Percentiles rank a stretch among this genome's conserved stretches.
phyloP scores from a whole-genome alignment of 345 rosid species.

The Lumnitzera racemosa region DNA sequence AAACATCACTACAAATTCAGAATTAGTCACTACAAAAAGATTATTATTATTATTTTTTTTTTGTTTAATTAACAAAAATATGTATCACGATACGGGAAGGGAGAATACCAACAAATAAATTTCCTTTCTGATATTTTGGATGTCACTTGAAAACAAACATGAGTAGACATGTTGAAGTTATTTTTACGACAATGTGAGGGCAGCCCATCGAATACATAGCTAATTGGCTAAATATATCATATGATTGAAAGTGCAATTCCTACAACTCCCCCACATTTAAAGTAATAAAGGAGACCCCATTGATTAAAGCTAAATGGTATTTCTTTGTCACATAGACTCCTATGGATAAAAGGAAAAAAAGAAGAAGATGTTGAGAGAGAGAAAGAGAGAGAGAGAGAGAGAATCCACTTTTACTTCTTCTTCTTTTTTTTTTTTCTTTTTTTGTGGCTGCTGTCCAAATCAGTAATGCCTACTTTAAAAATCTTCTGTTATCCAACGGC shows the following conservation, averaged over 20 bases:
- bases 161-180: no score
- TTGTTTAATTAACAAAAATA: no score
- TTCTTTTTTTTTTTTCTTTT: not conserved
- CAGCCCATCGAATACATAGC: conserved; percentile 18
- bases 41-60: no score
- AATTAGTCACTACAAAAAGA: no score
- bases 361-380: no score
- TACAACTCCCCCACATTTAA: conserved; percentile 37
- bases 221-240: not conserved
- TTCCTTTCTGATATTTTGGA: no score
- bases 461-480: conserved; percentile 31
- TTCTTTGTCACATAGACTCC: conserved; percentile 18
- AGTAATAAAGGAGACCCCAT: conserved; percentile 32
- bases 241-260: conserved; percentile 40
- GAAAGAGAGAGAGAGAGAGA: conserved; percentile 2
- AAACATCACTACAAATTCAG: no score
- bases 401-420: conserved; percentile 36
- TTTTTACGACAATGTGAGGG: conserved; percentile 26
- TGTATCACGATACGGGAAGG: no score
- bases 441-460: conserved; percentile 7
- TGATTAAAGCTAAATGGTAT: conserved; percentile 57
- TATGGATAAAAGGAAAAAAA: conserved; percentile 11
- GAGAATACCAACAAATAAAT: no score
- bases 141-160: no score
- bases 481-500: conserved; percentile 39